A percentile compares a stretch with the other conserved stretches of the same genome.
Conservation (phyloP, 441 rosid species). For the Metrosideros polymorpha region DNA sequence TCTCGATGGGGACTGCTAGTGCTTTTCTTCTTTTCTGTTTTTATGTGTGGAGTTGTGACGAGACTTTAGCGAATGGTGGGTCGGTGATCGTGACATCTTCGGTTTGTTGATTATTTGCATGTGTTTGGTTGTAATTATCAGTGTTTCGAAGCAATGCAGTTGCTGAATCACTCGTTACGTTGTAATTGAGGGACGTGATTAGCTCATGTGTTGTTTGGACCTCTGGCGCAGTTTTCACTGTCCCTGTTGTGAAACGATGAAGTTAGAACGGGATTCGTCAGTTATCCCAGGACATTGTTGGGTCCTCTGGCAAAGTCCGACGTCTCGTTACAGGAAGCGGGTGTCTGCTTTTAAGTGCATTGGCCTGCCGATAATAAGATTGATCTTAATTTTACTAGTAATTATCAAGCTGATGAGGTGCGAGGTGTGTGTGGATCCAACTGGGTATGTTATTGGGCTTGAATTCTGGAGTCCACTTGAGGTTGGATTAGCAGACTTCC, state of each 20-base stretch:
- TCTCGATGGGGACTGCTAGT: neutral
- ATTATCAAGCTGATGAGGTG: neutral
- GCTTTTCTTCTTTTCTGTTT: neutral
- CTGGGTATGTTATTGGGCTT: neutral
- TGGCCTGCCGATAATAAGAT: neutral
- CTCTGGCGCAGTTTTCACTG: neutral
- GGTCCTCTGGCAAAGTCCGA: neutral
- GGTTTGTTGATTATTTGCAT: neutral
- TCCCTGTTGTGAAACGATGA: neutral
- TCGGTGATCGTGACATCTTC: neutral
- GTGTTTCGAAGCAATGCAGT: neutral
- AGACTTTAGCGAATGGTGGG: neutral
- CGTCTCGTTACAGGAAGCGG: neutral
- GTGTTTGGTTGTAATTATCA: neutral
- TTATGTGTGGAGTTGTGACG: neutral
- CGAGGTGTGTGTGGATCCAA: neutral
- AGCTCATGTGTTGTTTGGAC: accelerated
- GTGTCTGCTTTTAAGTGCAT: neutral
- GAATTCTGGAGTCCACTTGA: neutral
- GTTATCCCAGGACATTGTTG: neutral
- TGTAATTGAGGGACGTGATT: neutral
- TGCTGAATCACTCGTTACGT: neutral
- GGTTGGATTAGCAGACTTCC: neutral
- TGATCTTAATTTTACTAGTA: neutral
- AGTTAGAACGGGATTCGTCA: neutral